These are phyloP conservation scores for Apiotrichum akiyoshidainum DNA, from an alignment of 1,284 basidiomycete genomes.

Conservation along the genomic window DNA sequence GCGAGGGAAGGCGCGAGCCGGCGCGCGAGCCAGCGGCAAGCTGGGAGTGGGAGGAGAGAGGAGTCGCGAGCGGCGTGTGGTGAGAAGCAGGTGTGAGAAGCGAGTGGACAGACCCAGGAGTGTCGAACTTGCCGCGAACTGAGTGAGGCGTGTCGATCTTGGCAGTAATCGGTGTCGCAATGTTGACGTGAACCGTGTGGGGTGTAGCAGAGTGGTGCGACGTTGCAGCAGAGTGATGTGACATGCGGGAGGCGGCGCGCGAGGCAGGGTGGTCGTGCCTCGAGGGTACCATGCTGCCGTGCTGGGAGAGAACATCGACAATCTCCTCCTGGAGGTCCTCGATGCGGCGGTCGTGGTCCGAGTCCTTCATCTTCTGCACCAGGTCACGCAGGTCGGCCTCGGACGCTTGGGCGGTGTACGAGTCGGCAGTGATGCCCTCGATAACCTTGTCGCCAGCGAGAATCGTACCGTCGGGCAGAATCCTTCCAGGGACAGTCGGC, in stretches of 20 bases:
- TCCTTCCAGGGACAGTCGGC: slow-evolving; percentile 31
- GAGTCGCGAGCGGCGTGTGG: not conserved
- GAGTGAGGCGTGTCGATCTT: not conserved
- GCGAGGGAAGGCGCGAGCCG: not conserved
- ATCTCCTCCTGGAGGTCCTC: slow-evolving; percentile 37
- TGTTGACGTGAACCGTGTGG: no score
- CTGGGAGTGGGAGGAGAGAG: no score
- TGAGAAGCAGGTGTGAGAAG: not conserved
- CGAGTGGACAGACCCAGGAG: no score
- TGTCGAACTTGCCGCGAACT: no score
- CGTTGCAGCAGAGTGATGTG: not conserved
- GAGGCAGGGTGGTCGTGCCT: not conserved
- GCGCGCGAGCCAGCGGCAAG: not conserved
- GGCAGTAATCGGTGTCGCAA: no score
- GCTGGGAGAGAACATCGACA: slow-evolving; percentile 4
- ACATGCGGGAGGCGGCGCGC: not conserved
- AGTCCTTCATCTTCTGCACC: slow-evolving; percentile 29
- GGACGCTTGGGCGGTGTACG: slow-evolving; percentile 19
- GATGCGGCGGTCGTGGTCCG: slow-evolving; percentile 41
- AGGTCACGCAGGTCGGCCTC: slow-evolving; percentile 20
- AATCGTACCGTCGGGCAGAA: slow-evolving; percentile 45
- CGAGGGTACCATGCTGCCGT: slow-evolving; percentile 8
- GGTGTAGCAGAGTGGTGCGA: slow-evolving; percentile 1
- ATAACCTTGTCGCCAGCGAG: slow-evolving; percentile 44
- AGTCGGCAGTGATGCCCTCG: slow-evolving; percentile 37